Evolutionary conservation across 176 grass and related monocot species (phyloP).

Genomic region (Phoenix roebelenii): DNA sequence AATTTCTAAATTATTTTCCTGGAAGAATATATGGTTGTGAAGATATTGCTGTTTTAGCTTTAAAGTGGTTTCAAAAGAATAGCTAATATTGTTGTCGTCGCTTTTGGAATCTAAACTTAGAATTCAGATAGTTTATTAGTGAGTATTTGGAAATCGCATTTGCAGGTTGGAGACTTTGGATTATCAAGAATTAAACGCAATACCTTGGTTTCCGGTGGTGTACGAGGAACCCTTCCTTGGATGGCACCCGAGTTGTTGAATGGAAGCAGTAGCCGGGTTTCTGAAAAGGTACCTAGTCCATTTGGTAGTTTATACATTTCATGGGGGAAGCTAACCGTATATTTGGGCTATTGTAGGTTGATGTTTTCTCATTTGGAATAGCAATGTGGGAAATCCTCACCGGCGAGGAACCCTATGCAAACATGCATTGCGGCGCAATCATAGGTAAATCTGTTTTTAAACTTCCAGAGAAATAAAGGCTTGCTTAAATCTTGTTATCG

Average conservation of each 20-base stretch:
- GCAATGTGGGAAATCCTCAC: slow-evolving; percentile 94
- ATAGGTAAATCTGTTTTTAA: slow-evolving; percentile 45
- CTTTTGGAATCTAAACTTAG: too few relatives aligned
- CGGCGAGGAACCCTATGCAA: slow-evolving; percentile 80
- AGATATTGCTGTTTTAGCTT: too few relatives aligned
- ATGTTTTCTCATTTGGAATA: slow-evolving; percentile 96
- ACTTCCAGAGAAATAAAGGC: too few relatives aligned
- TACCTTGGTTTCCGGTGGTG: slow-evolving; percentile 94
- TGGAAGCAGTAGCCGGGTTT: slow-evolving; percentile 77
- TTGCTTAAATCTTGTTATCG: too few relatives aligned
- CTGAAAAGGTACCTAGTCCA: slow-evolving; percentile 60
- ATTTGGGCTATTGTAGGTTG: slow-evolving; percentile 40
- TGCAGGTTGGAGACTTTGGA: slow-evolving; percentile 92
- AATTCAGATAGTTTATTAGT: too few relatives aligned
- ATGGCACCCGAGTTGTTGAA: slow-evolving; percentile 98
- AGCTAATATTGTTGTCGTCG: too few relatives aligned
- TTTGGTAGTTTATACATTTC: slow-evolving; percentile 7
- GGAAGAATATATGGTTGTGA: too few relatives aligned
- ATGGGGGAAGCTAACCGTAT: too few relatives aligned
- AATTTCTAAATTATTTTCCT: too few relatives aligned
- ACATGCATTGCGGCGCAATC: slow-evolving; percentile 92
- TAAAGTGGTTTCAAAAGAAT: too few relatives aligned
- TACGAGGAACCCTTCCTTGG: slow-evolving; percentile 96
- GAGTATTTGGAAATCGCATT: slow-evolving; percentile 6
- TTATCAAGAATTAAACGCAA: slow-evolving; percentile 98